Evolutionary conservation across 768 basidiomycete genomes (phyloP), one percentile per base, ranked within the genome.

Genomic region (Tylopilus sp.): DNA sequence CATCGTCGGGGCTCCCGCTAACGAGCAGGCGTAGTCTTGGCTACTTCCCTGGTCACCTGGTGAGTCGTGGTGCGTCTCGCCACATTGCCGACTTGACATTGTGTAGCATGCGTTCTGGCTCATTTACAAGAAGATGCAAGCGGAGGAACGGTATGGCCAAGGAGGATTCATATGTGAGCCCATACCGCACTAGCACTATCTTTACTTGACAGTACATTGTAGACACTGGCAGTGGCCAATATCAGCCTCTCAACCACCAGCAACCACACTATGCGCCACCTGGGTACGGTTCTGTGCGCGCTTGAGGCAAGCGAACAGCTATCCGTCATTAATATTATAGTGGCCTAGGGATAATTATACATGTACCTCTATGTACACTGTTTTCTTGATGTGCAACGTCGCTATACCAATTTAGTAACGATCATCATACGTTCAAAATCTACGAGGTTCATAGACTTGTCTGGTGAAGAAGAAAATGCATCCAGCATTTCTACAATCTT

Each of bases 101-200:
- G 40, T 31, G 6, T 48, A 82, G 81, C 90, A 93, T 64, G 87
- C 89, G 2, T 92, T 92, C 74, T 92, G 87, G 87, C 78, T 95
- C 48, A 92, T 93, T 52, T 92, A 92, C 74, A 86, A 79, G 79
- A 88, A 87, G 79, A 92, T 92, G 79, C 78, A 89, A 61, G 92
- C 91, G 0, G 88, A 91, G 62, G 89, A 91, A 62, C 78, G 76
- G 37, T 95, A 89, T 63, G 92, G 92, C 13, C 71, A 65, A 6
- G 89, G 88, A 19, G 86, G 86, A 29, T 93, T 83, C 74, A 69
- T 76, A 47, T 93, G 90, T 91, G 63, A 64, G 90, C 78, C 10
- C 26, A 40, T 34, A n/a, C 12, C n/a, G 2, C n/a, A 6, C 14
- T 3, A 4, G 33, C 29, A 7, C 47, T 11, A 4, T n/a, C 38